Base-by-base conservation (phyloP, 2,329 filamentous ascomycete genomes). In the Arthrinium puccinioides region DNA sequence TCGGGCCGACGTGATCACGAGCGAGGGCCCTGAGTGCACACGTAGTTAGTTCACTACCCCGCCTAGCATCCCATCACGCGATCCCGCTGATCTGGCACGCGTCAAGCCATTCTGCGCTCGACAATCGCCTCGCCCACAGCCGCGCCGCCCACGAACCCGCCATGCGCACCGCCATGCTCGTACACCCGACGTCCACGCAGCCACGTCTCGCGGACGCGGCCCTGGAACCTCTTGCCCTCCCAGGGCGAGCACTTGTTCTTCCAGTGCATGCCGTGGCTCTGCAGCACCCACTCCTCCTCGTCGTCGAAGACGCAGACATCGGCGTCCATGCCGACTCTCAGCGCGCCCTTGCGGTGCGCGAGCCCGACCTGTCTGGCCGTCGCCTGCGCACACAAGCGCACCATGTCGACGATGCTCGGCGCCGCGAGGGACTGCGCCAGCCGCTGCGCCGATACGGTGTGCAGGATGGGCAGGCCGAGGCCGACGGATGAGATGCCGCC, bases 291-390 rank as follows among this genome's bases (percentile, higher is more conserved):
- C 48, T 75, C 73, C 16, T 78, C 79, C n/a, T 72, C 64, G 45
- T 94, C 87, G 56, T 97, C 90, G 56, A 97, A 96, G 13, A 97
- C 81, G 50, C 87, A 92, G 29, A 97, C 73, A 56, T 97, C 90
- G 1, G 83, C 90, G 60, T 97, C 90, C 62, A 87, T 83, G 0
- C 90, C 90, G 0, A 79, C 82, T 40, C 72, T 74, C 27, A 96
- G 63, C 36, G 82, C 81, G n/a, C 89, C 89, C 66, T 96, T 96
- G 47, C 71, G 72, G 48, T 85, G 76, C 41, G 84, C 71, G 4
- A 97, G 69, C 0, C 92, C 92, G 10, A 97, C 87, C 59, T 98
- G 92, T 53, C 73, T 71, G 0, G 92, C 87, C 1, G 92, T 96
- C 49, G 90, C 90, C 51, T 79, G 74, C 49, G 84, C 84, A 68